A percentile compares a stretch with the other conserved stretches of the same genome.
These are phyloP conservation scores for Opeltia flavorubescens DNA, from an alignment of 495 filamentous ascomycete species.

Conservation along the genomic window DNA sequence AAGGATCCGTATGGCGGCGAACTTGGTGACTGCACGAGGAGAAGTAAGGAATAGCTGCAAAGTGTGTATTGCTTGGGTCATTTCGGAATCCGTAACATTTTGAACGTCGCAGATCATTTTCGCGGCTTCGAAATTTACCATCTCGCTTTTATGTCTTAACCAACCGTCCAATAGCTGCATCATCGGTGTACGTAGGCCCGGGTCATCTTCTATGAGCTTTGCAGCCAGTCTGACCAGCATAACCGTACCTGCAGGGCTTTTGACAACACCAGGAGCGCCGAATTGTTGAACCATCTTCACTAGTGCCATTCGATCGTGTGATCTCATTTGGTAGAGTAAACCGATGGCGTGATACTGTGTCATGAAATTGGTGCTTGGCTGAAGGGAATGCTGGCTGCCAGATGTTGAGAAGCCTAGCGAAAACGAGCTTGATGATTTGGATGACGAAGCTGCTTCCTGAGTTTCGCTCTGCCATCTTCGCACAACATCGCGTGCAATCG, in stretches of 20 bases:
- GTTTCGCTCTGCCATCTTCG: constrained; percentile 98
- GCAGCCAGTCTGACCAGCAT: constrained; percentile 88
- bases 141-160: constrained; percentile 97
- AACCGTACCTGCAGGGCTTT: constrained; percentile 84
- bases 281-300: constrained; percentile 99
- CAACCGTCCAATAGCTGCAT: constrained; percentile 89
- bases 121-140: constrained; percentile 99
- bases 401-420: constrained; percentile 75
- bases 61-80: constrained; percentile 82
- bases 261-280: constrained; percentile 75
- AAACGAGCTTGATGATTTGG: constrained; percentile 79
- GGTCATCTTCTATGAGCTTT: constrained; percentile 89
- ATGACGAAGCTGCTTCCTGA: constrained; percentile 84
- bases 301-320: constrained; percentile 91
- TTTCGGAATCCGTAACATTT: constrained; percentile 84
- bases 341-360: constrained; percentile 98
- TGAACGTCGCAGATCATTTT: constrained; percentile 93
- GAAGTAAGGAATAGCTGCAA: constrained; percentile 94
- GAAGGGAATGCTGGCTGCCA: constrained; percentile 45
- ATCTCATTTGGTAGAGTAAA: constrained; percentile 93
- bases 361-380: constrained; percentile 74
- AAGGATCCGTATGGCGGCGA: constrained; percentile 91
- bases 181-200: constrained; percentile 79
- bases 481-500: constrained; percentile 88
- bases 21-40: constrained; percentile 93